phyloP scores from a whole-genome alignment of 371 early-diverging fungal genomes.

The Apophysomyces variabilis region DNA sequence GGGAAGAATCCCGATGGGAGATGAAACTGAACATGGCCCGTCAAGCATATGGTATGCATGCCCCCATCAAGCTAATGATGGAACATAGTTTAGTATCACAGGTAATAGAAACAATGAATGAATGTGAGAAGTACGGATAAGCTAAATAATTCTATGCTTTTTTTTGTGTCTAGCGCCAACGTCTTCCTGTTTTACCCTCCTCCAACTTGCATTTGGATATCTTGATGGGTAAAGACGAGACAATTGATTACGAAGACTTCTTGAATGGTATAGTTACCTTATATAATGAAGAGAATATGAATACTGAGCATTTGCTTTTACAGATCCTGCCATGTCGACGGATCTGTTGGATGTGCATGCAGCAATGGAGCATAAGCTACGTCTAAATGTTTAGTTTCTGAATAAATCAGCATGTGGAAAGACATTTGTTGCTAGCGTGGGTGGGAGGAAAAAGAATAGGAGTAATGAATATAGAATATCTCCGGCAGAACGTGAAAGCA shows the following conservation, averaged over 20 bases:
- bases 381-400: conserved; percentile 32
- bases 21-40: conserved; percentile 82
- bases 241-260: conserved; percentile 91
- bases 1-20: conserved; percentile 83
- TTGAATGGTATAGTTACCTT: conserved; percentile 65
- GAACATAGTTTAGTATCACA: conserved; percentile 74
- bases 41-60: conserved; percentile 83
- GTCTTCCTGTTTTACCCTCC: conserved; percentile 69
- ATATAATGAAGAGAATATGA: background rate
- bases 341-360: conserved; percentile 66
- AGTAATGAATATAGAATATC: too few relatives aligned
- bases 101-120: conserved; percentile 43
- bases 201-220: conserved; percentile 87
- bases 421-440: background rate
- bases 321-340: conserved; percentile 67
- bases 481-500: too few relatives aligned
- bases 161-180: conserved; percentile 39
- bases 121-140: background rate
- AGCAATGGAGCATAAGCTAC: conserved; percentile 68
- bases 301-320: conserved; percentile 1
- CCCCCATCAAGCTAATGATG: conserved; percentile 91
- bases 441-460: background rate
- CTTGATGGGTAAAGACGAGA: conserved; percentile 83
- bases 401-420: background rate
- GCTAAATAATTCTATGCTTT: background rate